Evolutionary conservation across 768 basidiomycete genomes (phyloP).

Genomic region (Hemileccinum rubropunctum): DNA sequence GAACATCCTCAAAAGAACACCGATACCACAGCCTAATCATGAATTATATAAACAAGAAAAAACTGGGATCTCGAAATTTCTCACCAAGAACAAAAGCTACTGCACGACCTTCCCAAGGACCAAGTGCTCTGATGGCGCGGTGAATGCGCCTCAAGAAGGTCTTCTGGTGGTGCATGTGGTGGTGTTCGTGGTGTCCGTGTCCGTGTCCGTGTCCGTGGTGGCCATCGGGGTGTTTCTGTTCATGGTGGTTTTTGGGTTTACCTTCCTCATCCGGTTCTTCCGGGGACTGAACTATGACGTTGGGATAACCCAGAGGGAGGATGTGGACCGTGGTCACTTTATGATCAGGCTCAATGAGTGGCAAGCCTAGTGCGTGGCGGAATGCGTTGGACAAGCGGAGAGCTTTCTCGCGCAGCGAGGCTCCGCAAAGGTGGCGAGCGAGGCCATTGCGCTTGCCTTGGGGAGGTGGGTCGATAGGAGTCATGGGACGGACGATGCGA

Average conservation of each 20-base stretch:
- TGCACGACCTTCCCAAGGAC: conserved; percentile 80
- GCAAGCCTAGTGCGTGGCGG: conserved; percentile 53
- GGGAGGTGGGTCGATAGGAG: conserved; percentile 7
- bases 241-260: conserved; percentile 11
- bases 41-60: neutral
- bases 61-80: conserved; percentile 17
- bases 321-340: conserved; percentile 27
- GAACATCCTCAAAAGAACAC: conserved; percentile 78
- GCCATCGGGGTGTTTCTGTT: neutral
- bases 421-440: conserved; percentile 30
- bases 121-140: conserved; percentile 63
- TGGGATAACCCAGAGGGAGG: conserved; percentile 15
- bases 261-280: conserved; percentile 6
- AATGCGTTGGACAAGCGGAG: conserved; percentile 52
- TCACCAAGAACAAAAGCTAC: conserved; percentile 81
- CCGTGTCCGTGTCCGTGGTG: neutral
- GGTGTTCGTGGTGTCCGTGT: conserved; percentile 15
- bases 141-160: conserved; percentile 62
- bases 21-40: conserved; percentile 71
- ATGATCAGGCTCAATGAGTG: conserved; percentile 38
- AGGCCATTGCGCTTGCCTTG: conserved; percentile 11
- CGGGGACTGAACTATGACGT: neutral
- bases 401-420: conserved; percentile 46
- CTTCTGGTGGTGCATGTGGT: conserved; percentile 18
- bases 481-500: conserved; percentile 14